Evolutionary conservation across 116 monocot genomes (phyloP), one percentile per base, ranked within the genome.

Genomic region (Dioscorea cayenensis): DNA sequence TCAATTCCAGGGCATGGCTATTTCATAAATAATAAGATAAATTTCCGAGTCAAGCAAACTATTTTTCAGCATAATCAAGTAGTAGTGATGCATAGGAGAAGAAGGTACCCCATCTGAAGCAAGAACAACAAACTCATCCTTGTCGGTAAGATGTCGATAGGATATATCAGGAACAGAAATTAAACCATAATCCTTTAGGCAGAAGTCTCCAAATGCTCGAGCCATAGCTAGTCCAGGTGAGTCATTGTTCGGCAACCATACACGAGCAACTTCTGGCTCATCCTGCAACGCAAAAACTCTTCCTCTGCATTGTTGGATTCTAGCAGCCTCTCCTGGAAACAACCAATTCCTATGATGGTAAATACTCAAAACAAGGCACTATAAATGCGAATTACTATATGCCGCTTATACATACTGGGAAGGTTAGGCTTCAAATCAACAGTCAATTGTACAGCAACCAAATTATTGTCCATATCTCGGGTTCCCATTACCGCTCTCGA

Each of bases 361-460:
- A 55, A 55, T 3, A 55, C 5, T 55, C 14, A 16, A 18, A n/a
- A 55, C 55, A 55, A 55, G 55, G 55, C 55, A 3, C n/a, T 55
- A n/a, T 16, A 55, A 55, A 55, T 11, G 55, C 16, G 5, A 25
- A 25, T 25, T 25, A 25, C 25, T 25, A 25, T 25, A 25, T 25
- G 25, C 25, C 25, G 1, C 25, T 25, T 25, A 70, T 48, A 74
- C 83, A 64, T 84, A 90, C 90, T 82, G 62, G 95, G 95, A 77
- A 91, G 86, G 81, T 91, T 86, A 63, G 95, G 95, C 72, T 95
- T 95, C 76, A 91, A 79, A 75, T 95, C 95, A 12, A 84, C 89
- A 60, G 95, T 95, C 77, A 95, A 79, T 67, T 95, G 95, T 66
- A 84, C 71, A 71, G 95, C 80, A 78, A 89, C 73, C 80, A 91